These are phyloP conservation scores for Bacidia rubella DNA, from an alignment of 495 filamentous ascomycete genomes.

Conservation along the genomic window DNA sequence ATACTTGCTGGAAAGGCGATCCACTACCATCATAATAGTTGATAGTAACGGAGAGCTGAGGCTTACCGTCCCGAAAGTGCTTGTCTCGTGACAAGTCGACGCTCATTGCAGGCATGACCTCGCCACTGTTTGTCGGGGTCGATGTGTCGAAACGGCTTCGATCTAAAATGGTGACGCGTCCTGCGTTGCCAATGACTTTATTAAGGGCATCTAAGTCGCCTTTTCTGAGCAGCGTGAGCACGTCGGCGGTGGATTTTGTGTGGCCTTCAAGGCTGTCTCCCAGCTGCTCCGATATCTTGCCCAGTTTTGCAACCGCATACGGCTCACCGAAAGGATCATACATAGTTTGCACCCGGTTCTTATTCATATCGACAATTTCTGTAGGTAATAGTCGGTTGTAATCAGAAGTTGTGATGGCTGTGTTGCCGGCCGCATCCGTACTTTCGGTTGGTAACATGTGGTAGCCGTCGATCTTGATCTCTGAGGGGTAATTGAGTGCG, in stretches of 20 bases:
- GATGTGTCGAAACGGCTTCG: not conserved
- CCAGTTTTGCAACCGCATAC: not conserved
- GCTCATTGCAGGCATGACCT: not conserved
- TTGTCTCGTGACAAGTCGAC: not conserved
- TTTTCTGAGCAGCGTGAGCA: not conserved
- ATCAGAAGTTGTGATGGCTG: not conserved
- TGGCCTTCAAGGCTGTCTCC: not conserved
- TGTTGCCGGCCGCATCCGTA: not conserved
- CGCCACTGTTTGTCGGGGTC: not conserved
- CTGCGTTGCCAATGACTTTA: not conserved
- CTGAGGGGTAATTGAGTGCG: not conserved
- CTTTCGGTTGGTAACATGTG: not conserved
- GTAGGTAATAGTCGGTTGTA: not conserved
- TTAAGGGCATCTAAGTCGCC: not conserved
- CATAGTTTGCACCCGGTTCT: not conserved
- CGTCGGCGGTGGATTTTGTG: not conserved
- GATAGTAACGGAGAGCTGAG: not conserved
- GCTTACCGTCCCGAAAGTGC: not conserved
- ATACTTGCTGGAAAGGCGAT: not conserved
- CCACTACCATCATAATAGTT: not conserved
- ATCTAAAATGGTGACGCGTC: not conserved
- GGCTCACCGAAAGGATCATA: not conserved
- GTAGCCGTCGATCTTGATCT: not conserved
- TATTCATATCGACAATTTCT: not conserved
- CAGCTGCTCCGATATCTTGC: not conserved